Evolutionary conservation across 352 stramenopile species (phyloP).

Genomic region (Phytophthora citrophthora): DNA sequence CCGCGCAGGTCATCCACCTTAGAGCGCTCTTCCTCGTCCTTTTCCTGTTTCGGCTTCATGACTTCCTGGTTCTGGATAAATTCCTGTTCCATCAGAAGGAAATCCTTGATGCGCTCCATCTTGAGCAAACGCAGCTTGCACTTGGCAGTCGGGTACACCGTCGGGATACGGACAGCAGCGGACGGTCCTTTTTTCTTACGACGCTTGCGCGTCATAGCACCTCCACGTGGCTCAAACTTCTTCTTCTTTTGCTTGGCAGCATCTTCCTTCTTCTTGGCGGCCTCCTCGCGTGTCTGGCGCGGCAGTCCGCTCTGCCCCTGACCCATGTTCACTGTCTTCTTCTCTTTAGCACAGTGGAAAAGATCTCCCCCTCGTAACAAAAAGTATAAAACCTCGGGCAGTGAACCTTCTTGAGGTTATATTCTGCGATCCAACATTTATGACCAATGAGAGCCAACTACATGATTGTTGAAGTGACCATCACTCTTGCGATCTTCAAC

Average conservation of each 20-base stretch:
- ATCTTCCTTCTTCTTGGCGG: constrained; percentile 92
- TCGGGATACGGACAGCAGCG: constrained; percentile 88
- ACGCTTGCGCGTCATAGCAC: constrained; percentile 86
- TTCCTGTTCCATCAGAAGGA: constrained; percentile 99
- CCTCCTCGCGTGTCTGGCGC: constrained; percentile 79
- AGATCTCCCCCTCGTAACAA: constrained; percentile 31
- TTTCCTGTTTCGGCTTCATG: constrained; percentile 99
- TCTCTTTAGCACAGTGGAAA: constrained; percentile 19
- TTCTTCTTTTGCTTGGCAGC: constrained; percentile 93
- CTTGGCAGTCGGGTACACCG: constrained; percentile 97
- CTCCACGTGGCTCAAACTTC: constrained; percentile 91
- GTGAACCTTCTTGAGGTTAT: constrained; percentile 14
- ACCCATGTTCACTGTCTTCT: constrained; percentile 57
- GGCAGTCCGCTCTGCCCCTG: constrained; percentile 88
- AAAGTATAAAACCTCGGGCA: constrained; percentile 14
- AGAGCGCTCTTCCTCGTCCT: constrained; percentile 98
- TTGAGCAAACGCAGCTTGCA: constrained; percentile 99
- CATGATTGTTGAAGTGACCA: constrained; percentile 26
- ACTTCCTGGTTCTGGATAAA: constrained; percentile 99
- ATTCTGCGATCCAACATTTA: background rate
- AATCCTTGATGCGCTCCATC: constrained; percentile 99
- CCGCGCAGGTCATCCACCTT: constrained; percentile 99
- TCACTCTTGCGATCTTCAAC: constrained; percentile 24
- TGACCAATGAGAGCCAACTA: constrained; percentile 5
- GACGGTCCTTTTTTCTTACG: constrained; percentile 94